Evolutionary conservation across 2,329 filamentous ascomycete species (phyloP).

Genomic region (Alternaria dauci): DNA sequence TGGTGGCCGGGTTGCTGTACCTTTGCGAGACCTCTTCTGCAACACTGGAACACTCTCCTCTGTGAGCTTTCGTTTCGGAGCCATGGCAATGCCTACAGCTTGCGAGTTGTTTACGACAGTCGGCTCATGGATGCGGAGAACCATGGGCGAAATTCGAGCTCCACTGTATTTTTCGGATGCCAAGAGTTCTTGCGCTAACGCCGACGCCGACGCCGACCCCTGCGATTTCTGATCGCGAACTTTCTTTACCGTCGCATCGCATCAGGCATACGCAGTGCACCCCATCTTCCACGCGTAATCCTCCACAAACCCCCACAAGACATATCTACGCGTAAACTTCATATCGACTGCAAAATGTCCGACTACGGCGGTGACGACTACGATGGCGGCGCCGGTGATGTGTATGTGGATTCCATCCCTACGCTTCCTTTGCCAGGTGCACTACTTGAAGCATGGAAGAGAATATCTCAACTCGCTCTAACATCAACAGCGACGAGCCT

Average conservation of each 20-base stretch:
- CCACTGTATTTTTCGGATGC: slow-evolving; percentile 31
- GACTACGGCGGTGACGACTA: slow-evolving; percentile 57
- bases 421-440: slow-evolving; percentile 12
- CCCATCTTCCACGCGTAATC: slow-evolving; percentile 9
- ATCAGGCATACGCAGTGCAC: slow-evolving; percentile 12
- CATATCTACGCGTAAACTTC: neutral
- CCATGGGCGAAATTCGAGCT: slow-evolving; percentile 6
- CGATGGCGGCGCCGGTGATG: slow-evolving; percentile 41
- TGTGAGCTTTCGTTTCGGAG: slow-evolving; percentile 38
- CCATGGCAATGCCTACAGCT: slow-evolving; percentile 26
- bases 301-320: neutral
- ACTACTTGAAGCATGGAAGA: slow-evolving; percentile 1
- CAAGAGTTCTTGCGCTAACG: slow-evolving; percentile 33
- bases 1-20: slow-evolving; percentile 21
- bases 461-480: slow-evolving; percentile 17
- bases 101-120: slow-evolving; percentile 18
- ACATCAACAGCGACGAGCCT: slow-evolving; percentile 49
- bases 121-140: slow-evolving; percentile 13
- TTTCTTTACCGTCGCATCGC: slow-evolving; percentile 25
- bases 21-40: slow-evolving; percentile 40
- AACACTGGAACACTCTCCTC: slow-evolving; percentile 11
- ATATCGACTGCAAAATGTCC: slow-evolving; percentile 49
- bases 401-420: slow-evolving; percentile 32
- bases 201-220: slow-evolving; percentile 17
- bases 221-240: slow-evolving; percentile 27